These are phyloP conservation scores for Backusella liffmaniae DNA, from an alignment of 192 early-diverging fungal genomes.

Conservation along the genomic window DNA sequence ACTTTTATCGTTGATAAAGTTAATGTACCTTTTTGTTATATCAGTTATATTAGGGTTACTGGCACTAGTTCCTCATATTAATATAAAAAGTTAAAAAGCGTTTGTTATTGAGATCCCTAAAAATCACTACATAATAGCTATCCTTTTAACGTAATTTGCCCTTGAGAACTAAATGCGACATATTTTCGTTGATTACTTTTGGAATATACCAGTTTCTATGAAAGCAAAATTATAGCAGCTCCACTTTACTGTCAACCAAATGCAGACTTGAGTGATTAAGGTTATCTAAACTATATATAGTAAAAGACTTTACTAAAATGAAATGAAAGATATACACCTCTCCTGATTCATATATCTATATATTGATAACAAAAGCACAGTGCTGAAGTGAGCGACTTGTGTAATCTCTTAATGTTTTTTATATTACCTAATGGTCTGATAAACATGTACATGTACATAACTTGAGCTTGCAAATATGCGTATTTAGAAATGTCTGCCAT, in stretches of 20 bases:
- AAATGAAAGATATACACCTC: too few relatives aligned
- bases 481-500: too few relatives aligned
- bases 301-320: background rate
- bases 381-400: too few relatives aligned
- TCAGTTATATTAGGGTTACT: background rate
- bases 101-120: too few relatives aligned
- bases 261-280: background rate
- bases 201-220: background rate
- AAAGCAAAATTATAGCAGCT: background rate
- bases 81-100: too few relatives aligned
- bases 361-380: too few relatives aligned
- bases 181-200: background rate
- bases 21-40: background rate
- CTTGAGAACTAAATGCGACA: background rate
- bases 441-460: too few relatives aligned
- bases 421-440: too few relatives aligned
- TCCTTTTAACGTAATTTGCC: background rate
- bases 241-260: background rate
- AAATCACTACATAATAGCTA: too few relatives aligned
- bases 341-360: too few relatives aligned
- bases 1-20: background rate
- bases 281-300: background rate
- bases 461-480: too few relatives aligned
- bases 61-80: background rate
- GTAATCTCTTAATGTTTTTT: too few relatives aligned